Conservation (phyloP, 768 basidiomycete species). For the Lactifluus piperatus region DNA sequence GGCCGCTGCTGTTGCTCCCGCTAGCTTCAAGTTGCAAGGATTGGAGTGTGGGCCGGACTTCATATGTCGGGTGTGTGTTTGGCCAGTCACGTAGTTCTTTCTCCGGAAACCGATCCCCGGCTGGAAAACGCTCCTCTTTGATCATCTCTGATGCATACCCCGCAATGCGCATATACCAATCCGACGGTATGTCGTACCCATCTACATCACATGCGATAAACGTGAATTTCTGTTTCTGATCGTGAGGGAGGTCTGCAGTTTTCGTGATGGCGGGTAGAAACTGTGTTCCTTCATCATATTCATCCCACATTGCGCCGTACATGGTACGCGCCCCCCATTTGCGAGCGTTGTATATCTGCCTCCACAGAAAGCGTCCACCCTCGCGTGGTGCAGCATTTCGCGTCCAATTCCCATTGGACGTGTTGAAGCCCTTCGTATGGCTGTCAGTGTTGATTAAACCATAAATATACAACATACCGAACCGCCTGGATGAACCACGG, state of each 20-base stretch:
- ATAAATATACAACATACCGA: constrained; percentile 49
- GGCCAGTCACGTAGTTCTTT: constrained; percentile 13
- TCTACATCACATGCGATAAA: constrained; percentile 74
- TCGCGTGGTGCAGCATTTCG: constrained; percentile 65
- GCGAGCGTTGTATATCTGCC: constrained; percentile 63
- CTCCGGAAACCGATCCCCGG: constrained; percentile 17
- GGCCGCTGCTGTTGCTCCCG: not conserved
- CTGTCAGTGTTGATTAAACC: not conserved
- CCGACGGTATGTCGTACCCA: constrained; percentile 65
- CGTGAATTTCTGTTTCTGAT: constrained; percentile 41
- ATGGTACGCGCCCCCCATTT: constrained; percentile 52
- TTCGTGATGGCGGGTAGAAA: constrained; percentile 64
- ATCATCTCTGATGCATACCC: constrained; percentile 13
- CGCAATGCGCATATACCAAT: constrained; percentile 49
- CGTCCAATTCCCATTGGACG: constrained; percentile 60
- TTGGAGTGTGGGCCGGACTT: constrained; percentile 6
- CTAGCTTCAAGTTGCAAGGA: constrained; percentile 7
- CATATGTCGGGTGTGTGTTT: constrained; percentile 6
- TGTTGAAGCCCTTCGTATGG: constrained; percentile 51
- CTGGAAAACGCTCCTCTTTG: constrained; percentile 1
- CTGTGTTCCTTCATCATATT: constrained; percentile 82
- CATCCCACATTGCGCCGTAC: constrained; percentile 88
- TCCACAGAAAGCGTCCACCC: constrained; percentile 73
- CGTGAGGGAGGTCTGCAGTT: constrained; percentile 47
- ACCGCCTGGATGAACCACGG: constrained; percentile 73